Evolutionary conservation across 352 stramenopile genomes (phyloP), one percentile per base, ranked within the genome.

Genomic region (Plasmopara halstedii): DNA sequence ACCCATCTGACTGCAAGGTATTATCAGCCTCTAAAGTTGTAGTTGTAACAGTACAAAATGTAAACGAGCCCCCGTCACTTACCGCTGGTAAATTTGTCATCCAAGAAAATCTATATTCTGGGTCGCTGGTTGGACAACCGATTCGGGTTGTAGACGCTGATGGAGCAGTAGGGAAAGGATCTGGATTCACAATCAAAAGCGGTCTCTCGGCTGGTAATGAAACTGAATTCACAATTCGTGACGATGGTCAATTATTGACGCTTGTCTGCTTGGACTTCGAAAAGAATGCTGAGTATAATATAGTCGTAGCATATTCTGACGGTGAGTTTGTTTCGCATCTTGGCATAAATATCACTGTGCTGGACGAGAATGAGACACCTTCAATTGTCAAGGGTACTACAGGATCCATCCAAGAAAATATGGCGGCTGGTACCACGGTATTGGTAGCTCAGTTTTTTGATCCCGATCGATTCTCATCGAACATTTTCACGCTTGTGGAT

Each of bases 351-450:
- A 32, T 85, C 18, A 26, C 14, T n/a, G 56, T 85, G 10, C n/a
- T 69, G 0, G 61, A 85, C 31, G 64, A 78, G 25, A 82, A 85
- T 41, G 73, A 85, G 44, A 17, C 62, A 1, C 63, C 73, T 15
- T 39, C 50, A 0, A n/a, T 85, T 22, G 6, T 58, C 2, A 8
- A 37, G 11, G 41, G 41, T 0, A 62, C 76, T 26, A 17, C 8
- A 17, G 62, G 51, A 8, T 52, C 37, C 1, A 33, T 85, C 7
- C 25, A 50, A 15, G 73, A 85, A 44, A 85, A 85, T 32, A 26
- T 37, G 25, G 18, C 50, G 6, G 41, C 65, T 15, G 44, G 50
- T 3, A 67, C 59, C 2, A 26, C 32, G 13, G 57, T 76, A 0
- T 26, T 85, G 31, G 54, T 42, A 8, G 50, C 66, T 0, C 17